These are phyloP conservation scores for Metschnikowia peoriensis DNA, from an alignment of 805 yeast genomes.

Conservation along the genomic window DNA sequence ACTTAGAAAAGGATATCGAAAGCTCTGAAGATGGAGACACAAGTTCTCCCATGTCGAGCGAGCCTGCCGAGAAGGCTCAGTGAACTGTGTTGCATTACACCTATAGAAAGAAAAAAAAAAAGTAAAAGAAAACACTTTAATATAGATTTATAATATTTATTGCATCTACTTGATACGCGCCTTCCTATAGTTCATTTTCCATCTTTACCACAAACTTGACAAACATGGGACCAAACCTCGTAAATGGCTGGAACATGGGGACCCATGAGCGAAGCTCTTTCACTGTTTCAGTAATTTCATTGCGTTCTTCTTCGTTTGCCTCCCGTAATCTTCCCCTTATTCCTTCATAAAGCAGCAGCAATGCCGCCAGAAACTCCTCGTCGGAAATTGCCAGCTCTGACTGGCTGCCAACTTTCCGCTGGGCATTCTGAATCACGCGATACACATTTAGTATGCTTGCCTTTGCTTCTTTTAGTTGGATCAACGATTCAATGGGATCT, in stretches of 20 bases:
- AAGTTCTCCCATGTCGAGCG: not conserved
- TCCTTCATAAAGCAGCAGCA: slow-evolving; percentile 45
- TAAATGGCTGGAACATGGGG: slow-evolving; percentile 53
- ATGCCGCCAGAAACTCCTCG: slow-evolving; percentile 28
- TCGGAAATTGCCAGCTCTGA: slow-evolving; percentile 12
- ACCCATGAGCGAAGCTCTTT: slow-evolving; percentile 47
- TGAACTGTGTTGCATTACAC: slow-evolving; percentile 3
- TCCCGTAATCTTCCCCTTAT: slow-evolving; percentile 36
- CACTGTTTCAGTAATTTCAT: slow-evolving; percentile 41
- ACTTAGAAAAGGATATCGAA: slow-evolving; percentile 18
- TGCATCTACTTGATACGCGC: too few species aligned
- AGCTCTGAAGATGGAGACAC: slow-evolving; percentile 3
- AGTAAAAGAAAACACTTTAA: not conserved
- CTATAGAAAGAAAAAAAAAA: not conserved
- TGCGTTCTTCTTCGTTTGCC: slow-evolving; percentile 25
- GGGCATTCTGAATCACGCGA: slow-evolving; percentile 37
- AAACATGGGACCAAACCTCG: slow-evolving; percentile 50
- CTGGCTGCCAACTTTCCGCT: slow-evolving; percentile 10
- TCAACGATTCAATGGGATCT: slow-evolving; percentile 32
- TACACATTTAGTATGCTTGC: slow-evolving; percentile 46
- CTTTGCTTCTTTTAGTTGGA: slow-evolving; percentile 45
- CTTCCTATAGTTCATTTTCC: slow-evolving; percentile 14
- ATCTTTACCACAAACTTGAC: slow-evolving; percentile 47
- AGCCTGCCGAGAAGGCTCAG: slow-evolving; percentile 1
- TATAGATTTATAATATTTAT: not conserved